phyloP scores from a whole-genome alignment of 768 basidiomycete species.

The Leucosporidium creatinivorum region DNA sequence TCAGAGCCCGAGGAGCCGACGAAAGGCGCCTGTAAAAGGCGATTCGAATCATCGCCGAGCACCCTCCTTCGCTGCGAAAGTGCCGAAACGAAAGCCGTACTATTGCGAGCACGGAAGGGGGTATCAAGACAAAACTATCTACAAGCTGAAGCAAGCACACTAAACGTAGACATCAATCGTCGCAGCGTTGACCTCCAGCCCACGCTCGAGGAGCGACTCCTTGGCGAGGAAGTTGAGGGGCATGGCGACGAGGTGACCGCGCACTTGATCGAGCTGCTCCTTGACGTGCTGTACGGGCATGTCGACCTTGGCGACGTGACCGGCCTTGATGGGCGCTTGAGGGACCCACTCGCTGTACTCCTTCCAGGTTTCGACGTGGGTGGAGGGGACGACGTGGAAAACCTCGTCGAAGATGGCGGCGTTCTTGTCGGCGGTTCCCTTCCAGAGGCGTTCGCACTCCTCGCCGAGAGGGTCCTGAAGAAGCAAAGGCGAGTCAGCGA shows the following conservation, averaged over 20 bases:
- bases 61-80: too few relatives aligned
- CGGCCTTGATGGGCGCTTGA: slow-evolving; percentile 24
- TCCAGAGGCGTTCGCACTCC: slow-evolving; percentile 25
- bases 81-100: too few relatives aligned
- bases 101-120: too few relatives aligned
- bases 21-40: too few relatives aligned
- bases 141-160: too few relatives aligned
- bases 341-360: slow-evolving; percentile 23
- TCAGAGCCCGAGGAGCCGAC: too few relatives aligned
- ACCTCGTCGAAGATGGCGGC: slow-evolving; percentile 26
- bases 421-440: slow-evolving; percentile 30
- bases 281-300: slow-evolving; percentile 31
- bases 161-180: neutral
- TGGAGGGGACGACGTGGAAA: slow-evolving; percentile 32
- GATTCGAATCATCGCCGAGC: too few relatives aligned
- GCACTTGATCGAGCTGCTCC: slow-evolving; percentile 23
- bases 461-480: slow-evolving; percentile 34
- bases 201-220: slow-evolving; percentile 7
- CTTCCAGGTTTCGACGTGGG: slow-evolving; percentile 17
- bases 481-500: neutral
- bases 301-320: slow-evolving; percentile 20
- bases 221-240: slow-evolving; percentile 36
- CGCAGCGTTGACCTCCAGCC: neutral
- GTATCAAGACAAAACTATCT: too few relatives aligned
- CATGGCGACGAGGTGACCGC: slow-evolving; percentile 32